Percentiles rank a stretch among this genome's conserved stretches.
Evolutionary conservation across 768 basidiomycete species (phyloP).

Genomic region (Saitozyma podzolica): DNA sequence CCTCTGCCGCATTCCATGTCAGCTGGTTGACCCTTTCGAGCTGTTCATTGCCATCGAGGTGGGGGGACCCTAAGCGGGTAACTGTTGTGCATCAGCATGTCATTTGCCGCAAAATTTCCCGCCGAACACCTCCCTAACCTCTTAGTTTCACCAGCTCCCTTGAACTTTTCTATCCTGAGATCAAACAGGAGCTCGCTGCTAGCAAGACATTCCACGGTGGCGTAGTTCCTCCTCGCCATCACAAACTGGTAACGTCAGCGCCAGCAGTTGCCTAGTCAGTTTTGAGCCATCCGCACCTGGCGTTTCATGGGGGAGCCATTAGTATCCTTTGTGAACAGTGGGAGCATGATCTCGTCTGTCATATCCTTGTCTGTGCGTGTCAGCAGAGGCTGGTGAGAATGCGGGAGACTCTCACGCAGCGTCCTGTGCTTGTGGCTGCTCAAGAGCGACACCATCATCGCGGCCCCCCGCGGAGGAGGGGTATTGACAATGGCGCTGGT

Average conservation of each 20-base stretch:
- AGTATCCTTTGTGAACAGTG: slow-evolving; percentile 73
- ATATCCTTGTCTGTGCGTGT: slow-evolving; percentile 54
- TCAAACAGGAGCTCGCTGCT: slow-evolving; percentile 74
- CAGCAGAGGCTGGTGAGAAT: neutral
- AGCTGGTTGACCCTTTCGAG: no score
- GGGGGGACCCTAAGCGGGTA: slow-evolving; percentile 28
- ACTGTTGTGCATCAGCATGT: slow-evolving; percentile 13
- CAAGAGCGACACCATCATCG: slow-evolving; percentile 75
- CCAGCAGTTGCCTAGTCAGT: neutral
- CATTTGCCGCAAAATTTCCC: neutral
- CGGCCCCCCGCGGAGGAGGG: slow-evolving; percentile 65
- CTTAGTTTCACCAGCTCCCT: slow-evolving; percentile 77
- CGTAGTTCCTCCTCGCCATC: slow-evolving; percentile 89
- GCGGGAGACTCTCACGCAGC: slow-evolving; percentile 56
- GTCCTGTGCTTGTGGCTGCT: slow-evolving; percentile 77
- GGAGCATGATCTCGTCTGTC: slow-evolving; percentile 87
- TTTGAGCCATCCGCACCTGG: slow-evolving; percentile 44
- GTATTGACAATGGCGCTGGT: slow-evolving; percentile 81
- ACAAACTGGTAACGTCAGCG: slow-evolving; percentile 56
- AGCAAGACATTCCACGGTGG: slow-evolving; percentile 64
- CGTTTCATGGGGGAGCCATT: slow-evolving; percentile 74
- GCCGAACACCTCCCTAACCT: slow-evolving; percentile 57
- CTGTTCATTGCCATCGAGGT: slow-evolving; percentile 9
- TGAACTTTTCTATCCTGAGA: slow-evolving; percentile 79
- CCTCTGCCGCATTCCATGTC: no score